Conservation (phyloP, 2,329 filamentous ascomycete species). For the Xylariomycetidae sp. region DNA sequence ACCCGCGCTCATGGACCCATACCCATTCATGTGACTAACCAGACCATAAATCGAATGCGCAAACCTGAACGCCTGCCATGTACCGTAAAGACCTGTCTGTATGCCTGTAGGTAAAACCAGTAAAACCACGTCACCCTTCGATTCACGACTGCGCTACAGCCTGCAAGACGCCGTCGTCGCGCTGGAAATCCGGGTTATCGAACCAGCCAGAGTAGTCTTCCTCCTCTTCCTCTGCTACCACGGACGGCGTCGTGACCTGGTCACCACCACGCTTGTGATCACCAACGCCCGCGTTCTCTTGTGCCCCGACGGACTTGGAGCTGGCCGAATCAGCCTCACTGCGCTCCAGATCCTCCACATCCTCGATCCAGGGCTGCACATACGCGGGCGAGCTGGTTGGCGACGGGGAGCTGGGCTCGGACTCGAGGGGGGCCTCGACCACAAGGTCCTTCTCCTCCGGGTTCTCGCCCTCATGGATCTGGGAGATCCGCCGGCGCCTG, state of each 20-base stretch:
- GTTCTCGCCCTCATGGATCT: conserved; percentile 18
- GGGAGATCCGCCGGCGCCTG: conserved; percentile 24
- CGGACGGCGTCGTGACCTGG: too few species aligned
- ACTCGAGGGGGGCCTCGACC: conserved; percentile 25
- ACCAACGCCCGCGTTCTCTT: too few species aligned
- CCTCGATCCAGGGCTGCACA: conserved; percentile 24
- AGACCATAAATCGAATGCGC: too few species aligned
- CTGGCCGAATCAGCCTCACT: conserved; percentile 8
- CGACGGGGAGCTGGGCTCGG: conserved; percentile 24
- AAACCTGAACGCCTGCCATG: too few species aligned
- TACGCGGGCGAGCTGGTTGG: conserved; percentile 12
- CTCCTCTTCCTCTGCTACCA: conserved; percentile 14
- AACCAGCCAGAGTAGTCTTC: conserved; percentile 28
- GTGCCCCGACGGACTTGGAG: too few species aligned
- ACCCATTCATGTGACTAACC: too few species aligned
- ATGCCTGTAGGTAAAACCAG: too few species aligned
- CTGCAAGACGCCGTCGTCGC: conserved; percentile 11
- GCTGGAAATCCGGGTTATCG: conserved; percentile 21
- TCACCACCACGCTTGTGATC: too few species aligned
- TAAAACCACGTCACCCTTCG: too few species aligned
- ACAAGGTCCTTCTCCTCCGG: conserved; percentile 25
- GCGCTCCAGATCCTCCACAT: conserved; percentile 17
- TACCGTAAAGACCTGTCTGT: too few species aligned
- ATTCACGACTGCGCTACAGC: too few species aligned
- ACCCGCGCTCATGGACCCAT: too few species aligned